A percentile compares a stretch with the other conserved stretches of the same genome.
Conservation (phyloP, 2,329 filamentous ascomycete genomes). For the Exophiala spinifera region DNA sequence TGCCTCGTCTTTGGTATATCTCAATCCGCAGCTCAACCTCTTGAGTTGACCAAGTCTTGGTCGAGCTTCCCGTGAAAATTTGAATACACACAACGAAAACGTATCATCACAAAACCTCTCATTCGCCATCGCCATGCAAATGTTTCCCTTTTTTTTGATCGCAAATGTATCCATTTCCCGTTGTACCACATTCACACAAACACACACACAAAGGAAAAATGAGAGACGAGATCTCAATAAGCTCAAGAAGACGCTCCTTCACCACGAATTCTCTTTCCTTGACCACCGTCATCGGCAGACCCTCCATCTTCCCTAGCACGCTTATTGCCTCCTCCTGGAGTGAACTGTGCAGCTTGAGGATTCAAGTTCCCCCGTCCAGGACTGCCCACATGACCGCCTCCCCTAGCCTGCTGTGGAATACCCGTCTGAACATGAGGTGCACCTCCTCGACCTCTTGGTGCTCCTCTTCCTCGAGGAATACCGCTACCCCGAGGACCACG, state of each 20-base stretch:
- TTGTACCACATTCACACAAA: too few species aligned
- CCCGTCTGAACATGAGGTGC: conserved; percentile 36
- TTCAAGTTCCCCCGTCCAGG: conserved; percentile 44
- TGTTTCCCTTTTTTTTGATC: neutral
- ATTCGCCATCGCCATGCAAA: conserved; percentile 4
- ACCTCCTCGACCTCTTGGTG: conserved; percentile 38
- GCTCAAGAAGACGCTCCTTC: conserved; percentile 9
- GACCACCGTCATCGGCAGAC: conserved; percentile 11
- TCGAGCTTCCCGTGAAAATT: too few species aligned
- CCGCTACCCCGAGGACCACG: conserved; percentile 37
- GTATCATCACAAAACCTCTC: neutral
- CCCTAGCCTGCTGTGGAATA: conserved; percentile 32
- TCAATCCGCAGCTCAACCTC: too few species aligned
- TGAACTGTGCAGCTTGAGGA: conserved; percentile 52
- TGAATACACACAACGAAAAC: neutral
- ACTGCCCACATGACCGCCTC: conserved; percentile 20
- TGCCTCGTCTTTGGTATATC: too few species aligned
- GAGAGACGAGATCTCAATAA: neutral
- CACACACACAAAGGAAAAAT: neutral
- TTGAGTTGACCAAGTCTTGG: too few species aligned
- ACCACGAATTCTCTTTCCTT: conserved; percentile 26
- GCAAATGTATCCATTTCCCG: too few species aligned
- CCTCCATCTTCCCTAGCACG: conserved; percentile 52
- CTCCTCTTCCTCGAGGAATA: conserved; percentile 44
- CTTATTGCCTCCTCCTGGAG: conserved; percentile 57